phyloP scores from a whole-genome alignment of 2,329 filamentous ascomycete genomes.

The Beauveria scarabaeidicola region DNA sequence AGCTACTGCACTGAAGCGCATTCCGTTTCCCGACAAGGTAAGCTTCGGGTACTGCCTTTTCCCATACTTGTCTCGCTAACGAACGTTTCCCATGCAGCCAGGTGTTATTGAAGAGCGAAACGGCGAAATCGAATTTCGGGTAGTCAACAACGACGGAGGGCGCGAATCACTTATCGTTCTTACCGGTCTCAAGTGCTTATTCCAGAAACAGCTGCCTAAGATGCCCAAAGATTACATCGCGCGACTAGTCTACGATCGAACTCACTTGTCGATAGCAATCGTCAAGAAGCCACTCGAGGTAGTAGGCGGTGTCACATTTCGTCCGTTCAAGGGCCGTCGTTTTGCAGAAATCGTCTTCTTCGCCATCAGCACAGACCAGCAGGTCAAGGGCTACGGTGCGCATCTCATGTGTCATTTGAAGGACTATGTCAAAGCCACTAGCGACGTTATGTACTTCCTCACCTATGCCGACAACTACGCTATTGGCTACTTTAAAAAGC shows the following conservation, averaged over 20 bases:
- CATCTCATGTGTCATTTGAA: slow-evolving; percentile 98
- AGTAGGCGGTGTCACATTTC: slow-evolving; percentile 94
- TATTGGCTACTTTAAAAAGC: slow-evolving; percentile 98
- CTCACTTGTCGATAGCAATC: slow-evolving; percentile 92
- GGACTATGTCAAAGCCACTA: slow-evolving; percentile 95
- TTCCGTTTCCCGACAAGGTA: slow-evolving; percentile 86
- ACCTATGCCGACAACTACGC: slow-evolving; percentile 99
- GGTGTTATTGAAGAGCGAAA: slow-evolving; percentile 89
- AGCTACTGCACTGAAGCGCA: slow-evolving; percentile 44
- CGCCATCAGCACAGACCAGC: slow-evolving; percentile 93
- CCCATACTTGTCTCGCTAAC: slow-evolving; percentile 3
- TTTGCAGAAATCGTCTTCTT: slow-evolving; percentile 99
- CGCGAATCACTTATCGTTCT: slow-evolving; percentile 88
- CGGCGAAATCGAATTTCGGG: slow-evolving; percentile 92
- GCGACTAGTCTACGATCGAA: slow-evolving; percentile 91
- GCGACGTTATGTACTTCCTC: slow-evolving; percentile 95
- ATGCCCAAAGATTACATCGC: slow-evolving; percentile 99
- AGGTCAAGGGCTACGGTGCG: slow-evolving; percentile 96
- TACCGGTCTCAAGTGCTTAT: slow-evolving; percentile 93
- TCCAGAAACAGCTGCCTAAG: slow-evolving; percentile 96
- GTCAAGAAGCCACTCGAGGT: slow-evolving; percentile 94
- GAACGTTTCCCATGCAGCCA: slow-evolving; percentile 40
- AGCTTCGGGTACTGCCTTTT: slow-evolving; percentile 9
- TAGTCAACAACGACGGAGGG: slow-evolving; percentile 92
- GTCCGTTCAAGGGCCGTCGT: slow-evolving; percentile 81